phyloP scores from a whole-genome alignment of 2,329 filamentous ascomycete species.

The Aspergillus brunneoviolaceus region DNA sequence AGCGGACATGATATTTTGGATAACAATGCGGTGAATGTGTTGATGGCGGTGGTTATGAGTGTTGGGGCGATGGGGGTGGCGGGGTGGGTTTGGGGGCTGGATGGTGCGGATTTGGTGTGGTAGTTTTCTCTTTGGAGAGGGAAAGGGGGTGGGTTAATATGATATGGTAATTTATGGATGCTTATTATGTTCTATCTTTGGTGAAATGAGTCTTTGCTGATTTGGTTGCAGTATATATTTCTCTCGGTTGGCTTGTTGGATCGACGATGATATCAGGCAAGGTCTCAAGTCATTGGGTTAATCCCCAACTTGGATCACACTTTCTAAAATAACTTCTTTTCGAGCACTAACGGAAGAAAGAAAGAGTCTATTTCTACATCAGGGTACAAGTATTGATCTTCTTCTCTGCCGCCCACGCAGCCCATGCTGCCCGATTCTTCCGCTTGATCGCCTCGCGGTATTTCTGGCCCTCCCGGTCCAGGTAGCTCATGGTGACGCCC shows the following conservation, averaged over 20 bases:
- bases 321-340: too few relatives aligned
- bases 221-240: not conserved
- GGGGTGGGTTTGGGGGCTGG: constrained; percentile 34
- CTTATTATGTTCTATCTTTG: not conserved
- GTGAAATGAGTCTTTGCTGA: not conserved
- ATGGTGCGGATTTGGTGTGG: constrained; percentile 5
- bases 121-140: not conserved
- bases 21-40: constrained; percentile 93
- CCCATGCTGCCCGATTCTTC: not conserved
- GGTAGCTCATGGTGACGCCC: constrained; percentile 13
- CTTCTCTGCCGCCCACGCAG: not conserved
- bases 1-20: constrained; percentile 74
- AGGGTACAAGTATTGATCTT: not conserved
- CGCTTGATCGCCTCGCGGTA: not conserved
- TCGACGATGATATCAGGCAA: too few relatives aligned
- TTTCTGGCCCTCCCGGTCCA: constrained; percentile 10
- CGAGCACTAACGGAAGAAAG: too few relatives aligned
- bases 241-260: not conserved
- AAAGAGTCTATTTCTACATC: not conserved
- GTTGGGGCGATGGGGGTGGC: constrained; percentile 67
- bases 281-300: too few relatives aligned
- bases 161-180: not conserved
- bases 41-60: constrained; percentile 85
- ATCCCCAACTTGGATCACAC: too few relatives aligned
- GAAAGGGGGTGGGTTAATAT: not conserved